These are phyloP conservation scores for Trichoderma guizhouense DNA, from an alignment of 2,329 filamentous ascomycete species.

Conservation along the genomic window DNA sequence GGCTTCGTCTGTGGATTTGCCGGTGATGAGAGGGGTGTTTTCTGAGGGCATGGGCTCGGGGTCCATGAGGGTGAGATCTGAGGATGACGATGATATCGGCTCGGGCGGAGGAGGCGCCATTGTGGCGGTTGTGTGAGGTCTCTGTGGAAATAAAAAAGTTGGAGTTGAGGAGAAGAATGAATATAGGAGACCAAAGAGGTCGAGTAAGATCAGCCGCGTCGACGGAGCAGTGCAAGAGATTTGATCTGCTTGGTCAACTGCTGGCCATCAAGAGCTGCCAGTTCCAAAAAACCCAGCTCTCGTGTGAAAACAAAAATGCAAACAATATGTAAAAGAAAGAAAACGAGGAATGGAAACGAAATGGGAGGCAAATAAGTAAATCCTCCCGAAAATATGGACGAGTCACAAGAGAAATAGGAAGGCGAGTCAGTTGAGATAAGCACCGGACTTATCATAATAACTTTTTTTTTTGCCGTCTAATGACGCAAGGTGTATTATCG, in stretches of 20 bases:
- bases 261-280: neutral
- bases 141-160: neutral
- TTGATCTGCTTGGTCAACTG: neutral
- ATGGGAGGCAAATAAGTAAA: neutral
- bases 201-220: neutral
- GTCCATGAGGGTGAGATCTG: slow-evolving; percentile 14
- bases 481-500: neutral
- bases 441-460: neutral
- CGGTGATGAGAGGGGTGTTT: neutral
- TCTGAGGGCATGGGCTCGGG: slow-evolving; percentile 12
- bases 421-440: slow-evolving; percentile 5
- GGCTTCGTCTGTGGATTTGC: neutral
- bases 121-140: neutral
- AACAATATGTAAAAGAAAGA: neutral
- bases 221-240: neutral
- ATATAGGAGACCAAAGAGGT: neutral
- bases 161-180: neutral
- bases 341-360: neutral
- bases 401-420: neutral
- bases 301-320: too few relatives aligned
- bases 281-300: neutral
- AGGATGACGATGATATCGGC: slow-evolving; percentile 8
- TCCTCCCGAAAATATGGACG: neutral
- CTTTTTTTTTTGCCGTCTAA: neutral
- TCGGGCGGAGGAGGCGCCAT: slow-evolving; percentile 5